Evolutionary conservation across 2,329 filamentous ascomycete genomes (phyloP).

Genomic region (Kalaharituber pfeilii): DNA sequence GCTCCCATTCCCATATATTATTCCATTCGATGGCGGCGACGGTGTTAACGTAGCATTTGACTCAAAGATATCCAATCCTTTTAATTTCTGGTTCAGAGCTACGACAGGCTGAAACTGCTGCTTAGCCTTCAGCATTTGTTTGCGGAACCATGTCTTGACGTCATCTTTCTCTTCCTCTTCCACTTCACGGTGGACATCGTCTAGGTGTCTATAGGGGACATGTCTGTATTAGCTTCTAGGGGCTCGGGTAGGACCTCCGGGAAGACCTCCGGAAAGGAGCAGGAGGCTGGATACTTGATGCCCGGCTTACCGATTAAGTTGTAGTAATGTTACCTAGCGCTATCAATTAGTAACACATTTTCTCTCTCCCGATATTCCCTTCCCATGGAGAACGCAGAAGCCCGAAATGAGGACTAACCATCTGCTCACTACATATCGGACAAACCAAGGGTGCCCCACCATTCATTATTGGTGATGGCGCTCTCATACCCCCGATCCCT

Average conservation of each 20-base stretch:
- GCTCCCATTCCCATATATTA: constrained; percentile 25
- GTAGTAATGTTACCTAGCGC: constrained; percentile 64
- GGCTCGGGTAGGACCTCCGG: too few species aligned
- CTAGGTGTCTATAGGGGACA: constrained; percentile 46
- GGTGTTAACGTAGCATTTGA: constrained; percentile 28
- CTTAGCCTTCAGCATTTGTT: constrained; percentile 83
- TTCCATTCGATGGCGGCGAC: constrained; percentile 27
- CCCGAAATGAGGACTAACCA: constrained; percentile 49
- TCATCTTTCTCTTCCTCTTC: constrained; percentile 80
- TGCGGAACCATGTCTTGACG: constrained; percentile 93
- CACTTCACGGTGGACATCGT: constrained; percentile 78
- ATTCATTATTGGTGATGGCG: constrained; percentile 34
- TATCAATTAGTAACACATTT: too few species aligned
- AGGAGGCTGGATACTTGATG: not conserved
- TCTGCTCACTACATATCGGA: constrained; percentile 96
- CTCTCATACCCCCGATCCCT: constrained; percentile 35
- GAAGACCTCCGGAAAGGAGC: constrained; percentile 1
- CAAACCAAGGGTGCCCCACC: constrained; percentile 46
- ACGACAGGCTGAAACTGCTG: constrained; percentile 71
- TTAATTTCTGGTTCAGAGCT: constrained; percentile 80
- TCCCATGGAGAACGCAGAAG: too few species aligned
- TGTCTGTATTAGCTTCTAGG: constrained; percentile 23
- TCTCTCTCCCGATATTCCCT: too few species aligned
- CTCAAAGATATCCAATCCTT: constrained; percentile 83
- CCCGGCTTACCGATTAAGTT: constrained; percentile 54